A percentile compares a stretch with the other conserved stretches of the same genome.
Conservation (phyloP, 1,139 yeast genomes). For the Ogataea hybrid region DNA sequence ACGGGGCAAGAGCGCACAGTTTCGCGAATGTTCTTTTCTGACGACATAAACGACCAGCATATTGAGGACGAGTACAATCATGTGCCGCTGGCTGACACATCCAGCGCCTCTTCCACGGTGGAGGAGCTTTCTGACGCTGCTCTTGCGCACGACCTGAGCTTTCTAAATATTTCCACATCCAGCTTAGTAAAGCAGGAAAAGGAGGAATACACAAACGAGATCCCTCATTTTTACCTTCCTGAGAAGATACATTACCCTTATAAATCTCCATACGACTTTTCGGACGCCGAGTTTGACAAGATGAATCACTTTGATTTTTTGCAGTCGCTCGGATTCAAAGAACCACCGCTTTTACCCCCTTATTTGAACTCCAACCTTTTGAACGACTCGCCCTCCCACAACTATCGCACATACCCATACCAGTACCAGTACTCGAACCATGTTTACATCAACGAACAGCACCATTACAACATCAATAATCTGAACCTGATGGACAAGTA, state of each 20-base stretch:
- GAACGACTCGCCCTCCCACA: slow-evolving; percentile 39
- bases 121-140: slow-evolving; percentile 9
- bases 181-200: slow-evolving; percentile 5
- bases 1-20: slow-evolving; percentile 15
- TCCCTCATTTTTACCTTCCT: slow-evolving; percentile 31
- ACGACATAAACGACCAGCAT: slow-evolving; percentile 23
- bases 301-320: slow-evolving; percentile 33
- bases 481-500: slow-evolving; percentile 34
- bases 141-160: slow-evolving; percentile 5
- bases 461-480: slow-evolving; percentile 31
- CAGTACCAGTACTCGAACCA: slow-evolving; percentile 29
- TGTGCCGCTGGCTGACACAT: slow-evolving; percentile 20
- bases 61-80: slow-evolving; percentile 25
- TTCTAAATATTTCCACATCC: slow-evolving; percentile 15
- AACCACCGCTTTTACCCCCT: slow-evolving; percentile 61
- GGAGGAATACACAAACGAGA: slow-evolving; percentile 27
- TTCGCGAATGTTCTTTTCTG: slow-evolving; percentile 29
- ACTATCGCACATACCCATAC: slow-evolving; percentile 29
- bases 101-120: slow-evolving; percentile 13
- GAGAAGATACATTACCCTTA: slow-evolving; percentile 30
- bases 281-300: slow-evolving; percentile 30
- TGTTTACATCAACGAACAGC: slow-evolving; percentile 30
- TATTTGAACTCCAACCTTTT: slow-evolving; percentile 56
- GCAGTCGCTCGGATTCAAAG: slow-evolving; percentile 37
- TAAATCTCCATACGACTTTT: slow-evolving; percentile 30